phyloP scores from a whole-genome alignment of 495 filamentous ascomycete genomes.

The Ramalina peruviana region DNA sequence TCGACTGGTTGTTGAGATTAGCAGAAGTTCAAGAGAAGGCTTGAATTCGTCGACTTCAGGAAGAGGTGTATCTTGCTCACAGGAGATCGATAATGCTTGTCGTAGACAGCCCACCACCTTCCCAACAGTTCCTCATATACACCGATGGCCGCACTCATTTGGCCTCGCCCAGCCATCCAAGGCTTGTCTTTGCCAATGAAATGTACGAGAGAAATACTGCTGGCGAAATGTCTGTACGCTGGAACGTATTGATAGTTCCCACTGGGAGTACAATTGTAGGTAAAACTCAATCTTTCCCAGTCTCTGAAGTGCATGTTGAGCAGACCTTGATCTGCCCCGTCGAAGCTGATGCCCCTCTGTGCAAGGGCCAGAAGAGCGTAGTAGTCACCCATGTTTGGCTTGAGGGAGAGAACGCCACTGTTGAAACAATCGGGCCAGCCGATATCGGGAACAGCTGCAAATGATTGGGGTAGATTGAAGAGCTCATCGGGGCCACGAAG shows the following conservation, averaged over 20 bases:
- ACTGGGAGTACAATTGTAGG: conserved; percentile 91
- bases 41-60: not conserved
- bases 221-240: conserved; percentile 84
- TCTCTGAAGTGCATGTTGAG: conserved; percentile 87
- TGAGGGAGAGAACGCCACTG: conserved; percentile 83
- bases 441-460: conserved; percentile 87
- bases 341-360: conserved; percentile 77
- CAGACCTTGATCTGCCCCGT: conserved; percentile 92
- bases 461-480: conserved; percentile 58
- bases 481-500: conserved; percentile 86
- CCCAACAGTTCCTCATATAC: conserved; percentile 69
- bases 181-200: conserved; percentile 90
- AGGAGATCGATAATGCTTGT: conserved; percentile 56
- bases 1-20: conserved; percentile 3
- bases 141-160: conserved; percentile 34
- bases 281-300: conserved; percentile 83
- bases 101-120: conserved; percentile 86
- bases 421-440: conserved; percentile 99
- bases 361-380: conserved; percentile 72
- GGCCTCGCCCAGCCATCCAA: conserved; percentile 58
- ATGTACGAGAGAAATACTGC: conserved; percentile 74
- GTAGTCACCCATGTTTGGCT: conserved; percentile 77
- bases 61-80: conserved; percentile 24
- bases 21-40: not conserved
- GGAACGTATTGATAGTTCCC: conserved; percentile 91